Evolutionary conservation across 2,329 filamentous ascomycete genomes (phyloP).

Genomic region (Bipolaris oryzae): DNA sequence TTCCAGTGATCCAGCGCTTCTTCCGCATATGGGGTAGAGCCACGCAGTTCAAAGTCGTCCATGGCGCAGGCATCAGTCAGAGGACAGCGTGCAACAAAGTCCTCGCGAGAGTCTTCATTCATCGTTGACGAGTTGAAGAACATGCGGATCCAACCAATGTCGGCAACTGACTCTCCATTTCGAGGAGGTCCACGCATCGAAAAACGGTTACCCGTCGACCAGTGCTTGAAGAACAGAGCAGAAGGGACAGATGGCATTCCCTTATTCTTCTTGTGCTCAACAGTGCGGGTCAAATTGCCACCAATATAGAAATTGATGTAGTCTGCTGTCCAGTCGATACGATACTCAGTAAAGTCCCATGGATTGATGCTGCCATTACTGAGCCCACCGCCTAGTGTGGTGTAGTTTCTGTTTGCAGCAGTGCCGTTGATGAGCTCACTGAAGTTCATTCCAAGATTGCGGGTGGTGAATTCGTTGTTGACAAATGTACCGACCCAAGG

Average conservation of each 20-base stretch:
- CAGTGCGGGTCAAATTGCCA: slow-evolving; percentile 43
- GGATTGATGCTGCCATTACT: slow-evolving; percentile 44
- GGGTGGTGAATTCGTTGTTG: slow-evolving; percentile 48
- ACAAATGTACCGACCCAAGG: slow-evolving; percentile 51
- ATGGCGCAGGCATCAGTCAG: slow-evolving; percentile 42
- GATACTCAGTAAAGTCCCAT: slow-evolving; percentile 55
- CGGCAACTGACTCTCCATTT: slow-evolving; percentile 47
- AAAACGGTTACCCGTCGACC: slow-evolving; percentile 54
- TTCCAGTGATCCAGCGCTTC: slow-evolving; percentile 39
- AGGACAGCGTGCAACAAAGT: slow-evolving; percentile 12
- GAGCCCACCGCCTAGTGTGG: slow-evolving; percentile 39
- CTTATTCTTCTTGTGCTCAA: slow-evolving; percentile 41
- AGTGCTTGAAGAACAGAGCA: slow-evolving; percentile 55
- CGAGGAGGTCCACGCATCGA: slow-evolving; percentile 55
- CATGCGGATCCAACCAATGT: slow-evolving; percentile 54
- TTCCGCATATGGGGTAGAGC: slow-evolving; percentile 34
- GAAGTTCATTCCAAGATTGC: slow-evolving; percentile 50
- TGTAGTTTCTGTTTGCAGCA: slow-evolving; percentile 47
- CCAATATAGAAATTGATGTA: slow-evolving; percentile 53
- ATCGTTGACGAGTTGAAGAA: slow-evolving; percentile 58
- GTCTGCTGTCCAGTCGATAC: slow-evolving; percentile 56
- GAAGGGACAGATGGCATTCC: slow-evolving; percentile 51
- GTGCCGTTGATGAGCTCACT: slow-evolving; percentile 41
- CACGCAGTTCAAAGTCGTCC: slow-evolving; percentile 44
- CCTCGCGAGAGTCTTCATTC: slow-evolving; percentile 22